Evolutionary conservation across 106 monocot species (phyloP).

Genomic region (Dendrobium catenatum): DNA sequence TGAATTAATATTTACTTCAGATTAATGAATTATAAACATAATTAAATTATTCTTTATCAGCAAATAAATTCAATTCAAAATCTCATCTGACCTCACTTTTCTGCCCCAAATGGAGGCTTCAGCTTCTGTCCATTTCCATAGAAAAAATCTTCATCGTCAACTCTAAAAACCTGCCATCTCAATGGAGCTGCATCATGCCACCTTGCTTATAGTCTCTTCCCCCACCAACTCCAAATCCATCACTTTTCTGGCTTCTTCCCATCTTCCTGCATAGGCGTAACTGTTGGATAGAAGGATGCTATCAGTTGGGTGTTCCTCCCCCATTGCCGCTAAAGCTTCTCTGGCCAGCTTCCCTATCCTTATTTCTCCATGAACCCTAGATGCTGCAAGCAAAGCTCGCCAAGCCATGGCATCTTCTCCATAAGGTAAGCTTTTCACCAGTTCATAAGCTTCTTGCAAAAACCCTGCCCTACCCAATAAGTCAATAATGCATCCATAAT

Average conservation of each 20-base stretch:
- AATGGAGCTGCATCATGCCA: slow-evolving; percentile 30
- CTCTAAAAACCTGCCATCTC: slow-evolving; percentile 11
- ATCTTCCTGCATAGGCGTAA: slow-evolving; percentile 23
- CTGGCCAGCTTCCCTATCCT: slow-evolving; percentile 21
- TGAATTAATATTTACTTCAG: neutral
- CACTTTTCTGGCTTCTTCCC: slow-evolving; percentile 4
- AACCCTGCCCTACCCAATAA: slow-evolving; percentile 40
- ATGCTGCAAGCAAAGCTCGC: slow-evolving; percentile 49
- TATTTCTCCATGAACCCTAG: slow-evolving; percentile 33
- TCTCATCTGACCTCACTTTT: neutral
- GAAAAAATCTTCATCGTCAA: neutral
- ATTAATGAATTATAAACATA: neutral
- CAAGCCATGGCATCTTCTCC: slow-evolving; percentile 36
- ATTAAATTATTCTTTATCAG: neutral
- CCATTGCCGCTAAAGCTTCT: slow-evolving; percentile 18
- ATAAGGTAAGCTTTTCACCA: slow-evolving; percentile 28
- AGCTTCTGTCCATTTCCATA: neutral
- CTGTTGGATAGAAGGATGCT: slow-evolving; percentile 28
- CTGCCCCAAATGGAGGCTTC: neutral
- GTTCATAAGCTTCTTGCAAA: slow-evolving; percentile 43
- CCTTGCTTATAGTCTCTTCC: slow-evolving; percentile 16
- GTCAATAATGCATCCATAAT: slow-evolving; percentile 46
- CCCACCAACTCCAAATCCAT: slow-evolving; percentile 4
- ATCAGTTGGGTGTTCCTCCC: slow-evolving; percentile 28
- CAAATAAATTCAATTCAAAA: neutral